phyloP scores from a whole-genome alignment of 257 asterid species.

The Jaltomata sinuosa region DNA sequence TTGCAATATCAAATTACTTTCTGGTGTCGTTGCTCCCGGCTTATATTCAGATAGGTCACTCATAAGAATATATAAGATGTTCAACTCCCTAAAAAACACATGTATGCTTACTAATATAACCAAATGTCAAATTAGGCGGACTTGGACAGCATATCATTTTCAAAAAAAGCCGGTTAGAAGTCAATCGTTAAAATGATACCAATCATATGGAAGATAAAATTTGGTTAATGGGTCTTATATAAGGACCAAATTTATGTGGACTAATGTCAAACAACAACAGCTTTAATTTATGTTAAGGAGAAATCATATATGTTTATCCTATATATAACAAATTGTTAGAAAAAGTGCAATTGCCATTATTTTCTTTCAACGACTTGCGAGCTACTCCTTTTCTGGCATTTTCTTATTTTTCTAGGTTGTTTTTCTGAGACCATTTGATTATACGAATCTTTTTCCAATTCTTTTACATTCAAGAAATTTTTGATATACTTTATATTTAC shows the following conservation, averaged over 20 bases:
- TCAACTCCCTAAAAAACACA: too few relatives aligned
- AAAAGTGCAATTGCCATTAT: neutral
- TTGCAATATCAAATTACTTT: too few relatives aligned
- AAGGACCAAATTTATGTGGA: neutral
- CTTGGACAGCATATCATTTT: neutral
- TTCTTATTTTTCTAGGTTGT: neutral
- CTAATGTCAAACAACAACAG: neutral
- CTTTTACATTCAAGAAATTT: neutral
- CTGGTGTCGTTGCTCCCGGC: too few relatives aligned
- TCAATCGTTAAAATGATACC: neutral
- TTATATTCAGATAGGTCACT: too few relatives aligned
- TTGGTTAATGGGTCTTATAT: neutral
- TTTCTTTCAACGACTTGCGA: neutral
- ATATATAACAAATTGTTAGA: neutral
- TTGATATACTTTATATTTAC: neutral
- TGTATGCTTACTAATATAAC: too few relatives aligned
- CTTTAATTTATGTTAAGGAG: neutral
- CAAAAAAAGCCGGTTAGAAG: neutral
- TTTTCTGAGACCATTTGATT: neutral
- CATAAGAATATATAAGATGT: too few relatives aligned
- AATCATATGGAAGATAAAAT: neutral
- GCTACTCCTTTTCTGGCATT: neutral
- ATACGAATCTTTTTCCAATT: neutral
- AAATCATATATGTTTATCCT: neutral
- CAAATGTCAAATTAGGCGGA: neutral